Evolutionary conservation across 805 yeast species (phyloP).

Genomic region (Cyberlindnera sargentensis): DNA sequence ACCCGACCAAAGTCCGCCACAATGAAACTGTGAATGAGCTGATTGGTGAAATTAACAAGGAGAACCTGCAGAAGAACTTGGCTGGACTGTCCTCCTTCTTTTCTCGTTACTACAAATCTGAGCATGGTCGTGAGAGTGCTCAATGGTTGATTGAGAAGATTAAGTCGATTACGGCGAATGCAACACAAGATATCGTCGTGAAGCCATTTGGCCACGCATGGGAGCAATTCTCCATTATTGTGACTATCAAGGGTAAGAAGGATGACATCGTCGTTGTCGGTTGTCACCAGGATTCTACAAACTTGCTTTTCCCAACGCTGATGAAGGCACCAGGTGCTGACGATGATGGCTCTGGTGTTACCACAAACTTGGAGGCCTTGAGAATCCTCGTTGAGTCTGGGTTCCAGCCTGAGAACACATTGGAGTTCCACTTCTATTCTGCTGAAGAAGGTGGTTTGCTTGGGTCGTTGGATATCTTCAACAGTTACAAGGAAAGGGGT

Average conservation of each 20-base stretch:
- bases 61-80: conserved; percentile 44
- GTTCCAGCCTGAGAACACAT: conserved; percentile 56
- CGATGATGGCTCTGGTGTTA: conserved; percentile 88
- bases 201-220: conserved; percentile 59
- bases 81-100: conserved; percentile 60
- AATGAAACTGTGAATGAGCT: conserved; percentile 34
- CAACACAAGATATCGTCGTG: conserved; percentile 31
- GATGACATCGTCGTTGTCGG: conserved; percentile 63
- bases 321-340: conserved; percentile 91
- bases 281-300: conserved; percentile 83
- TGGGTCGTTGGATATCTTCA: conserved; percentile 78
- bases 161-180: conserved; percentile 19
- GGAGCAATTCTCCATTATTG: conserved; percentile 74
- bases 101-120: conserved; percentile 71
- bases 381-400: conserved; percentile 44
- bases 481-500: conserved; percentile 38
- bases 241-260: conserved; percentile 46
- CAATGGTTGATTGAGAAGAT: conserved; percentile 57
- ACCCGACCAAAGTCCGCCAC: conserved; percentile 42
- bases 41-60: conserved; percentile 37
- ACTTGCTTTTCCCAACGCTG: conserved; percentile 60
- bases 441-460: conserved; percentile 92
- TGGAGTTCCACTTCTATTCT: conserved; percentile 91
- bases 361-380: conserved; percentile 69
- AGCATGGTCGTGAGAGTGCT: conserved; percentile 64